Percentiles rank a stretch among this genome's conserved stretches.
Evolutionary conservation across 345 rosid species (phyloP).

Genomic region (Bruguiera parviflora): DNA sequence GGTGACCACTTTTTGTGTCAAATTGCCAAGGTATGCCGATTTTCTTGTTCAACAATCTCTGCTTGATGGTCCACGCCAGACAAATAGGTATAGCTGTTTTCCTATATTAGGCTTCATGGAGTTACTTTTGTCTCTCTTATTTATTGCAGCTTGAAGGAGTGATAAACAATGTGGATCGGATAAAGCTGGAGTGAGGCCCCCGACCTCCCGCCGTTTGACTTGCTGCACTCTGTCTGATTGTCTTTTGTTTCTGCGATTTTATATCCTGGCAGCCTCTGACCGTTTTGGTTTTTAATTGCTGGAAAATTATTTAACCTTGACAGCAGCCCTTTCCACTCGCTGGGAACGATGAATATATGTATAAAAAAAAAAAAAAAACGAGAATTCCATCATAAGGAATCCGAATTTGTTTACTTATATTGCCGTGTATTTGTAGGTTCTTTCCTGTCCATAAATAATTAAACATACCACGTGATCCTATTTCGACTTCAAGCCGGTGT

Average conservation of each 20-base stretch:
- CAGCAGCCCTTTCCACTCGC: not conserved
- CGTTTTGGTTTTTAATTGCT: not conserved
- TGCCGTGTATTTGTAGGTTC: no score
- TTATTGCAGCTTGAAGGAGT: slow-evolving; percentile 75
- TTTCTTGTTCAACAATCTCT: not conserved
- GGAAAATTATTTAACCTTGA: not conserved
- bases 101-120: not conserved
- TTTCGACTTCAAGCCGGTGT: no score
- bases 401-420: no score
- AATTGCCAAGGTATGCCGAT: slow-evolving; percentile 66
- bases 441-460: no score
- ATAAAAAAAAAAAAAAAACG: no score
- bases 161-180: slow-evolving; percentile 74
- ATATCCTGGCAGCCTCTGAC: not conserved
- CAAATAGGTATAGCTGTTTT: not conserved
- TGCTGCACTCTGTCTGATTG: not conserved
- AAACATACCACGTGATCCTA: no score
- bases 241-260: not conserved
- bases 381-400: no score
- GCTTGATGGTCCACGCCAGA: not conserved
- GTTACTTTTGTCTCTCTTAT: not conserved
- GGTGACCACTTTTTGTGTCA: slow-evolving; percentile 95
- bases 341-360: no score
- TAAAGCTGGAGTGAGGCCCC: slow-evolving; percentile 60
- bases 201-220: not conserved